These are phyloP conservation scores for Penicillium paxilli DNA, from an alignment of 495 filamentous ascomycete genomes.

Conservation along the genomic window DNA sequence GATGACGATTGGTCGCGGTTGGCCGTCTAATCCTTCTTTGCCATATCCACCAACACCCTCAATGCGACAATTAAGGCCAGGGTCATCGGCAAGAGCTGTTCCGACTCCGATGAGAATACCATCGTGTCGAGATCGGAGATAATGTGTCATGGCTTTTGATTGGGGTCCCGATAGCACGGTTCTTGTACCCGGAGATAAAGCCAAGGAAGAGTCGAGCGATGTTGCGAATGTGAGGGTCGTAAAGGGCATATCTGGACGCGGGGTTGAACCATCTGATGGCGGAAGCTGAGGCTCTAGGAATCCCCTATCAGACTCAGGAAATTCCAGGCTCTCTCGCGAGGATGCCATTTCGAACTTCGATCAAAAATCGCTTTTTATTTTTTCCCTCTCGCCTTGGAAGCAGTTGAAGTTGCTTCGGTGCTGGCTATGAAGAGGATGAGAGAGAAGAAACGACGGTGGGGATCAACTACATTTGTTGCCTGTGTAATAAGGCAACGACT, in stretches of 20 bases:
- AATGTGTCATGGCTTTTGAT: slow-evolving; percentile 91
- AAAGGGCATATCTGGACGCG: slow-evolving; percentile 35
- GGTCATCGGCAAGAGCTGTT: slow-evolving; percentile 83
- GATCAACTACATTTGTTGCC: no score
- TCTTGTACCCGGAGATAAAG: slow-evolving; percentile 69
- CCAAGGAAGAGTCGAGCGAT: slow-evolving; percentile 77
- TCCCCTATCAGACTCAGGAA: slow-evolving; percentile 33
- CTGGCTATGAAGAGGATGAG: no score
- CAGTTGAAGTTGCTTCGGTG: no score
- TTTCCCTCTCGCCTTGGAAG: no score
- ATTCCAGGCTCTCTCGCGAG: slow-evolving; percentile 36
- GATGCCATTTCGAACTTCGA: slow-evolving; percentile 3
- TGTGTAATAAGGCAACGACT: no score
- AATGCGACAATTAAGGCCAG: slow-evolving; percentile 76
- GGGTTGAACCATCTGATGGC: slow-evolving; percentile 16
- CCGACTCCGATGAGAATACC: slow-evolving; percentile 86
- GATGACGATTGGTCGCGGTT: slow-evolving; percentile 78
- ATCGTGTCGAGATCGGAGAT: slow-evolving; percentile 76
- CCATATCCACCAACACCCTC: slow-evolving; percentile 53
- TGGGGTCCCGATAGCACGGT: slow-evolving; percentile 77
- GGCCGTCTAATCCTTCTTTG: slow-evolving; percentile 41
- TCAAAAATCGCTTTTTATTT: neutral
- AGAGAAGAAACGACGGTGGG: no score
- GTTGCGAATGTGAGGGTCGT: slow-evolving; percentile 89
- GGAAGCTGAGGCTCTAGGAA: slow-evolving; percentile 50